phyloP scores from a whole-genome alignment of 495 filamentous ascomycete genomes.

The Aspergillus sclerotiicarbonarius region DNA sequence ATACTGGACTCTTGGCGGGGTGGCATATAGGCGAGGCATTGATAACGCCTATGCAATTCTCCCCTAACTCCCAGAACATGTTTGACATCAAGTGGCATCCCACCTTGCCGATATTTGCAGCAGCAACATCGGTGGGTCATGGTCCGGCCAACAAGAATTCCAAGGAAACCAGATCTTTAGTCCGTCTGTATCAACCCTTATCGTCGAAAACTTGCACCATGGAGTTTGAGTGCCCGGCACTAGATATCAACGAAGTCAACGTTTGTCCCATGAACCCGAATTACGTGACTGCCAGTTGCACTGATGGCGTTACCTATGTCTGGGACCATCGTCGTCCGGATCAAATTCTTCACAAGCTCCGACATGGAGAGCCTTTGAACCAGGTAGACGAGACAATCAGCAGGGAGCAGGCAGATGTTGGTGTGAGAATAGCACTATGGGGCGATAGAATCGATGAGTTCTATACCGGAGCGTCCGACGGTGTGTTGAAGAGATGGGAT shows the following conservation, averaged over 20 bases:
- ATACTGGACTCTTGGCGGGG: conserved; percentile 67
- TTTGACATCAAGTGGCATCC: conserved; percentile 84
- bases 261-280: conserved; percentile 44
- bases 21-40: conserved; percentile 60
- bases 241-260: conserved; percentile 85
- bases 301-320: conserved; percentile 76
- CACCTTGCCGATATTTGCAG: conserved; percentile 52
- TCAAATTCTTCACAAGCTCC: conserved; percentile 60
- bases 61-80: conserved; percentile 63
- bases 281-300: conserved; percentile 80
- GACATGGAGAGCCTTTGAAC: conserved; percentile 67
- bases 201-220: conserved; percentile 22
- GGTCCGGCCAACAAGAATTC: conserved; percentile 26
- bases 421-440: conserved; percentile 81
- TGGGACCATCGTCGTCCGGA: conserved; percentile 70
- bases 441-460: conserved; percentile 65
- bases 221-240: conserved; percentile 67
- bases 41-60: conserved; percentile 41
- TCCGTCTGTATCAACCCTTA: conserved; percentile 51
- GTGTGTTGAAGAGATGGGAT: conserved; percentile 84
- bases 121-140: conserved; percentile 46
- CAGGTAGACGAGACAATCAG: conserved; percentile 53
- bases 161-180: conserved; percentile 44
- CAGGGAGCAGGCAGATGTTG: conserved; percentile 71
- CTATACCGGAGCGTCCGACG: conserved; percentile 90